Percentiles rank a stretch among this genome's conserved stretches.
phyloP scores from a whole-genome alignment of 2,329 filamentous ascomycete genomes.

The Fusarium sp. region DNA sequence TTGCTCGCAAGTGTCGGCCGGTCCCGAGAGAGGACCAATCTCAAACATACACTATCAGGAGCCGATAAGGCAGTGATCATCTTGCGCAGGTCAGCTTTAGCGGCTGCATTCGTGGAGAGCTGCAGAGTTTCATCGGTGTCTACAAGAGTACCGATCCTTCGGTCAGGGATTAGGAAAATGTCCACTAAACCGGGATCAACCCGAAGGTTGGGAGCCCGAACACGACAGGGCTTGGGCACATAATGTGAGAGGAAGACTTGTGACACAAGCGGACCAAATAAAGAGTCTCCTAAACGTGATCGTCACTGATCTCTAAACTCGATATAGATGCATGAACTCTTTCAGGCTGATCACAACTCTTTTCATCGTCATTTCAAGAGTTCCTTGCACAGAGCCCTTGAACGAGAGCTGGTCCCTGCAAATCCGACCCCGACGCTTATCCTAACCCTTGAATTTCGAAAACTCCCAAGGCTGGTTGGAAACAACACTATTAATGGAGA shows the following conservation, averaged over 20 bases:
- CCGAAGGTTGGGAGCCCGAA: slow-evolving; percentile 12
- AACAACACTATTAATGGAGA: slow-evolving; percentile 3
- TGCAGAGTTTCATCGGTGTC: slow-evolving; percentile 39
- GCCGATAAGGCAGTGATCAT: slow-evolving; percentile 38
- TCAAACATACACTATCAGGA: slow-evolving; percentile 13
- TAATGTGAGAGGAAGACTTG: not conserved
- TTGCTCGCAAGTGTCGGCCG: slow-evolving; percentile 36
- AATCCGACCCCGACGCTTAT: slow-evolving; percentile 15
- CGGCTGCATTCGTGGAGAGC: slow-evolving; percentile 25
- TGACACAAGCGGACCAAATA: not conserved
- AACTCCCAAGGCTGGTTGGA: slow-evolving; percentile 1
- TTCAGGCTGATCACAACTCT: not conserved
- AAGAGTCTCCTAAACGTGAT: not conserved
- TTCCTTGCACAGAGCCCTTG: not conserved
- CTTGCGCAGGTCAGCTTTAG: slow-evolving; percentile 28
- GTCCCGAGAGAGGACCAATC: slow-evolving; percentile 35
- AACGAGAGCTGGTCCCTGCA: slow-evolving; percentile 6
- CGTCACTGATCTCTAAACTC: not conserved
- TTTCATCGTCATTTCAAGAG: not conserved
- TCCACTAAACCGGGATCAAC: slow-evolving; percentile 22
- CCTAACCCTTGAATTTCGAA: slow-evolving; percentile 19
- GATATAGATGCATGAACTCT: not conserved
- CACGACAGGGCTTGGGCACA: slow-evolving; percentile 14
- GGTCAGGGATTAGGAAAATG: slow-evolving; percentile 34
- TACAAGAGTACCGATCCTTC: slow-evolving; percentile 36